These are phyloP conservation scores for Hericium alpestre DNA, from an alignment of 768 basidiomycete genomes.

Conservation along the genomic window DNA sequence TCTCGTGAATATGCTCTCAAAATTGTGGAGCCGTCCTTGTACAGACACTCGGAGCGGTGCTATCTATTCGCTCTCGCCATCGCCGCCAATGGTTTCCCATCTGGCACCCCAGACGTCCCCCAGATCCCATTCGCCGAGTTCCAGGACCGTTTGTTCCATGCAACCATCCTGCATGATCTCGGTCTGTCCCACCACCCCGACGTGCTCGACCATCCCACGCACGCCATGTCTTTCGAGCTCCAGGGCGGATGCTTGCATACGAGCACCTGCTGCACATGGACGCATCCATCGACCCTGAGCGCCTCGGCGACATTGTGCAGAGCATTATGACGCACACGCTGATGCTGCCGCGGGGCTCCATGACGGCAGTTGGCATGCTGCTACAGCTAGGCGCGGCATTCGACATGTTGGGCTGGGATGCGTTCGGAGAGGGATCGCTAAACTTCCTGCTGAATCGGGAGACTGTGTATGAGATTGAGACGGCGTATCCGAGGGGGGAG, in stretches of 20 bases:
- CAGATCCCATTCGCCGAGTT: not conserved
- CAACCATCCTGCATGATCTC: not conserved
- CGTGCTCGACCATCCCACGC: not conserved
- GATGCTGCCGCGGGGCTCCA: not conserved
- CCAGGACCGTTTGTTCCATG: not conserved
- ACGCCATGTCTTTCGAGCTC: not conserved
- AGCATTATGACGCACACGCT: not conserved
- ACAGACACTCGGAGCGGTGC: not conserved
- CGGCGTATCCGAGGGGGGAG: not conserved
- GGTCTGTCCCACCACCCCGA: not conserved
- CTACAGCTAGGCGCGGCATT: not conserved
- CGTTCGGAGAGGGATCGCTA: not conserved
- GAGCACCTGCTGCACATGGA: not conserved
- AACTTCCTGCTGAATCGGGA: not conserved
- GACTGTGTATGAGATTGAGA: not conserved
- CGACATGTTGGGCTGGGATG: not conserved
- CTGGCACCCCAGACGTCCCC: not conserved
- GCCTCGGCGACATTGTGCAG: not conserved
- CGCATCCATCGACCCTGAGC: not conserved
- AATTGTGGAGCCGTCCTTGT: not conserved
- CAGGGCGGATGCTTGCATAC: not conserved
- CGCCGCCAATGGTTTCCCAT: not conserved
- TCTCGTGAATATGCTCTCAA: not conserved
- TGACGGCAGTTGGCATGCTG: not conserved
- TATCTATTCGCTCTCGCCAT: not conserved